Evolutionary conservation across 495 filamentous ascomycete species (phyloP).

Genomic region (Aspergillus bertholletiae): DNA sequence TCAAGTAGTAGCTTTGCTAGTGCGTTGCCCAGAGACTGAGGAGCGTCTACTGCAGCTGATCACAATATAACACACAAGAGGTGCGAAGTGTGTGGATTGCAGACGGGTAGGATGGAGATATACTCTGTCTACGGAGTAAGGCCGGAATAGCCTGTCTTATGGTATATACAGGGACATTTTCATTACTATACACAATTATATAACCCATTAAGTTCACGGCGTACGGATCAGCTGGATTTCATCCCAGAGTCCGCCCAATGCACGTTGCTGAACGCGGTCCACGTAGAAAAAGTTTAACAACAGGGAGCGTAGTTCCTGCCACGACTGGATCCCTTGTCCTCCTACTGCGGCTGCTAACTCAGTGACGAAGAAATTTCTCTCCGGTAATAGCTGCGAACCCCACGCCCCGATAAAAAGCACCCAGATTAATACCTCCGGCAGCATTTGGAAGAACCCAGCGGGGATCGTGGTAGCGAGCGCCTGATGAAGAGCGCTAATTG

Average conservation of each 20-base stretch:
- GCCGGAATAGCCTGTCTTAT: no score
- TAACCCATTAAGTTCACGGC: background rate
- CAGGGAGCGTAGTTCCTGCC: conserved; percentile 35
- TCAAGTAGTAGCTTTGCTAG: background rate
- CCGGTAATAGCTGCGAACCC: conserved; percentile 25
- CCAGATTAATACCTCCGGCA: conserved; percentile 41
- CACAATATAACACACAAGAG: no score
- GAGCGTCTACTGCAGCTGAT: no score
- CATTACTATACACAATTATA: background rate
- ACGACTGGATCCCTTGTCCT: conserved; percentile 29
- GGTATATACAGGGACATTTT: background rate
- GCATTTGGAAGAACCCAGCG: conserved; percentile 32
- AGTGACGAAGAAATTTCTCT: conserved; percentile 35
- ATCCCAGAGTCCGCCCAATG: conserved; percentile 36
- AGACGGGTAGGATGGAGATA: no score
- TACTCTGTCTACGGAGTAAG: no score
- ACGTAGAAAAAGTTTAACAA: conserved; percentile 40
- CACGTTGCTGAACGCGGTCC: conserved; percentile 34
- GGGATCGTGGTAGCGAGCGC: conserved; percentile 37
- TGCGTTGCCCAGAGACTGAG: no score
- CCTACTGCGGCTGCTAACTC: conserved; percentile 31
- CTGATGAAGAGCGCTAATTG: conserved; percentile 34
- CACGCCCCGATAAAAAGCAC: conserved; percentile 40
- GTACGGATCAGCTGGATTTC: conserved; percentile 26
- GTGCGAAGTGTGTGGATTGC: no score